Conservation (phyloP, 2,329 filamentous ascomycete species). For the Aureobasidium pullulans region DNA sequence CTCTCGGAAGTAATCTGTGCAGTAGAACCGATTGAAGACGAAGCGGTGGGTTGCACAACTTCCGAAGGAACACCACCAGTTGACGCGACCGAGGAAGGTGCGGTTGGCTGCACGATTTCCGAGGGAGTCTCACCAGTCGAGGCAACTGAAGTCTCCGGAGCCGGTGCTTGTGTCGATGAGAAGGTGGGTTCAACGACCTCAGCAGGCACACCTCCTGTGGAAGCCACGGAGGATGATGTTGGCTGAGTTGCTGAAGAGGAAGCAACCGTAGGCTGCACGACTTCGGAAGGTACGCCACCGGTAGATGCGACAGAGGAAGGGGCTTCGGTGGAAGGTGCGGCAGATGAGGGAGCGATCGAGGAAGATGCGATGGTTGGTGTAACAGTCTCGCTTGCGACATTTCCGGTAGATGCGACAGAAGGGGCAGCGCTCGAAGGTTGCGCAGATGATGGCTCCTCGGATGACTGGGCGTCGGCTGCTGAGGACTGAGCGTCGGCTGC, state of each 20-base stretch:
- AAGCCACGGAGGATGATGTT: not conserved
- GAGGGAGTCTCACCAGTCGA: not conserved
- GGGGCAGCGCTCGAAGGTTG: not conserved
- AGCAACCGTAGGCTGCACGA: not conserved
- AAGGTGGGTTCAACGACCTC: not conserved
- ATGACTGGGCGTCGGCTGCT: not conserved
- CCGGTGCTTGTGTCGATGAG: no score
- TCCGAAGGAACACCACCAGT: not conserved
- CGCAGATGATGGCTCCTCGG: not conserved
- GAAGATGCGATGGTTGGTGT: not conserved
- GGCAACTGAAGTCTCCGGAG: not conserved
- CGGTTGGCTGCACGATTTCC: not conserved
- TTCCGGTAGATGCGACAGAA: not conserved
- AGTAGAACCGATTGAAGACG: not conserved
- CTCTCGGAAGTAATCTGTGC: not conserved
- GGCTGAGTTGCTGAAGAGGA: not conserved
- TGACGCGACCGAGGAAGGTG: not conserved
- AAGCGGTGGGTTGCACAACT: not conserved
- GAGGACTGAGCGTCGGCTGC: not conserved
- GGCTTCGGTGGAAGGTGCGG: not conserved
- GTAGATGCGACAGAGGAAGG: slow-evolving; percentile 1
- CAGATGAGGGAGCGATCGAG: not conserved
- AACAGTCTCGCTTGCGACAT: not conserved
- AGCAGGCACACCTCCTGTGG: not conserved
- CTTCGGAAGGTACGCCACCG: not conserved